Base-by-base conservation (phyloP, 176 grass and related monocot genomes). In the Cocos nucifera region DNA sequence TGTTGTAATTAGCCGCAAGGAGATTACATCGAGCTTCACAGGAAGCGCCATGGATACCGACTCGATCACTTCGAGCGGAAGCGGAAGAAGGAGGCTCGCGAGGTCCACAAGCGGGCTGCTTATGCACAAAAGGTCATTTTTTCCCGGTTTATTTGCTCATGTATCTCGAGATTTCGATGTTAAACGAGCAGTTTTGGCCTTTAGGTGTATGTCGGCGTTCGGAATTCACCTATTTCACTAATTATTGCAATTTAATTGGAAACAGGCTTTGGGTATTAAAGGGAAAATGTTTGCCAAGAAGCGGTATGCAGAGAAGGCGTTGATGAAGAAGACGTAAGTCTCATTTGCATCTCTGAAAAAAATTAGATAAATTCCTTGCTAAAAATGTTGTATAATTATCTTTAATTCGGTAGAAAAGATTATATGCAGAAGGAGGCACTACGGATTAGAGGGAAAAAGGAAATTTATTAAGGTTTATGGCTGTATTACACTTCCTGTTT, bases 321-420 rank as follows among this genome's bases (percentile, higher is more conserved):
- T 84, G 67, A 64, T 95, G 90, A 95, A 95, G 77, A 95, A 78
- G 73, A 95, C 83, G 90, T 95, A 95, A 84, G 82, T 56, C 21
- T 21, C 21, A 21, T 21, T 21, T 21, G 21, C 21, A 21, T 21
- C 21, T 21, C 21, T 21, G 21, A 21, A 21, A 21, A 21, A 21
- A 21, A 21, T 21, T 21, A 21, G 21, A 21, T 21, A 21, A 21
- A 21, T 0, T 21, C 21, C 21, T 21, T 21, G 21, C 21, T 21
- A 21, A 21, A 21, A 21, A 21, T 21, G 21, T 21, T 0, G 21
- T 21, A 21, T 21, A 21, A 21, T 21, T 21, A 21, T 21, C 21
- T 21, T 21, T 21, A 21, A 21, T 21, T 21, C 21, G 21, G 21
- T 21, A 21, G 21, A 21, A 21, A 21, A 21, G 0, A 21, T 21